These are phyloP conservation scores for Monosporascus sp. DNA, from an alignment of 2,329 filamentous ascomycete species.

Conservation along the genomic window DNA sequence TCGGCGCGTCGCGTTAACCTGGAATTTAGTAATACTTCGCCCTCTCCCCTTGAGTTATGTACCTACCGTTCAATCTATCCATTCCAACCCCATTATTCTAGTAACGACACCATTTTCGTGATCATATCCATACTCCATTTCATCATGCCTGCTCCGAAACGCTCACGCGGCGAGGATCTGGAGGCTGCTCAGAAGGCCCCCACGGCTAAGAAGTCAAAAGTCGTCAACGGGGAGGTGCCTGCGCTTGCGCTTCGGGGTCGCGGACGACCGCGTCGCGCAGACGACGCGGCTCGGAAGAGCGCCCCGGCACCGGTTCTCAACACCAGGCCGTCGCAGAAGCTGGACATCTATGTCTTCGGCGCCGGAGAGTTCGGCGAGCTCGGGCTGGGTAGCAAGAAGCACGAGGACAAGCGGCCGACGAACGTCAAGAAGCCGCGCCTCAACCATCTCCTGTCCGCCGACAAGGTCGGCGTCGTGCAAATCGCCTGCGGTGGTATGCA, in stretches of 20 bases:
- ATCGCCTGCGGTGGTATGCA: constrained; percentile 81
- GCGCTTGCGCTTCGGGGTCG: background rate
- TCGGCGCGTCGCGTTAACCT: too few species aligned
- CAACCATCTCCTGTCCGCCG: constrained; percentile 53
- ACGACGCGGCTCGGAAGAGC: background rate
- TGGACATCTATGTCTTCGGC: constrained; percentile 77
- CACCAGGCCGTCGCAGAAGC: constrained; percentile 13
- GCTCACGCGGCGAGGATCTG: background rate
- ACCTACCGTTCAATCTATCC: too few species aligned
- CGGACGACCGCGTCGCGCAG: background rate
- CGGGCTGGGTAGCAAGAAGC: constrained; percentile 65
- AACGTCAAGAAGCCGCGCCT: constrained; percentile 72
- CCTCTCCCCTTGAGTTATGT: too few species aligned
- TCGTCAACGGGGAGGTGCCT: background rate
- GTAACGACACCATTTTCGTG: too few species aligned
- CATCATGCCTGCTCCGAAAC: background rate
- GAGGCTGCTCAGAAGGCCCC: background rate
- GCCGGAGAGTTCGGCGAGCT: constrained; percentile 78
- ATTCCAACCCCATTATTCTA: too few species aligned
- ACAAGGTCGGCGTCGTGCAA: constrained; percentile 63
- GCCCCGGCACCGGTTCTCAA: background rate
- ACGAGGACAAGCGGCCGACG: constrained; percentile 54
- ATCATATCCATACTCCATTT: background rate
- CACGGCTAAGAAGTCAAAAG: background rate
- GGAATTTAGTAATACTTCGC: too few species aligned